Base-by-base conservation (phyloP, 345 rosid species). In the Dipteronia dyeriana region DNA sequence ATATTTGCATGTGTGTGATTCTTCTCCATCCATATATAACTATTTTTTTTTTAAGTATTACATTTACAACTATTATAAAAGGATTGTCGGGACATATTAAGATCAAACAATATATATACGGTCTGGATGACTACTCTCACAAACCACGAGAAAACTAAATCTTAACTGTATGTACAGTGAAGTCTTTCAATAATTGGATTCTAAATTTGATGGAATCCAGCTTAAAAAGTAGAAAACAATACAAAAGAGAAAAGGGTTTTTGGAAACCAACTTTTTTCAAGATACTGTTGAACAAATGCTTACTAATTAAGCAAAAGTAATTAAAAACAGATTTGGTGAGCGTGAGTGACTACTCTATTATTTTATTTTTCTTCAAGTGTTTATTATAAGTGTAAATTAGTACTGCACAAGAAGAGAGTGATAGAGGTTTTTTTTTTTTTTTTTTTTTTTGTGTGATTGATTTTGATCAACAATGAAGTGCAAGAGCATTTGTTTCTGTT, bases 401-500 rank as follows among this genome's bases (percentile, higher is more conserved):
- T 45, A 45, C 9, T 34, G 13, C 2, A 43, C 7, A 68, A 14
- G 1, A 13, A 9, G 39, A 70, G 41, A 70, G 14, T 22, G 43
- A 31, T 38, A 16, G 34, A 38, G 72, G n/a, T 19, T 12, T 10
- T 47, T 17, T 31, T 31, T 29, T 29, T 29, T 29, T 29, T 31
- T 31, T 31, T 31, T 31, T n/a, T n/a, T n/a, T n/a, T n/a, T n/a
- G n/a, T 26, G 25, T 16, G 68, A 17, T 31, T 9, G 17, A n/a
- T 23, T 16, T 11, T n/a, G 51, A 29, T 68, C 62, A 0, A 70
- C 65, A 0, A 76, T 70, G 75, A 70, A 56, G 68, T 26, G 43
- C 68, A 70, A 69, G n/a, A 69, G 67, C 54, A 20, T 77, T 59
- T 81, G 81, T 45, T 65, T 67, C 54, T 81, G 84, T 75, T 47